Conservation (phyloP, 2,329 filamentous ascomycete species). For the Tympanopsis confertula region DNA sequence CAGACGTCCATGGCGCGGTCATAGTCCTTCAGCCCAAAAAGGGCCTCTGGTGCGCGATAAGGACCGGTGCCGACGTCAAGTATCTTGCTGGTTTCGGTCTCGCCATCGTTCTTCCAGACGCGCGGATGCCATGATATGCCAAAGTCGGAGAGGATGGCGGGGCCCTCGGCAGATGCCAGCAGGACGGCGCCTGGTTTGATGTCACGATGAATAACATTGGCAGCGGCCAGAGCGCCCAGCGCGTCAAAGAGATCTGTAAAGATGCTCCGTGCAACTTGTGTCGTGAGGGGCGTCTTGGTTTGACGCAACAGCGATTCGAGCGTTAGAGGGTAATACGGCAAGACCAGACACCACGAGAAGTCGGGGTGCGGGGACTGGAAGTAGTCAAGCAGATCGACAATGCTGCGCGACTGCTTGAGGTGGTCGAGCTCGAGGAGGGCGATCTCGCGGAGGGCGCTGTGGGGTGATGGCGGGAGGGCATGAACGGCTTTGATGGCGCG, state of each 20-base stretch:
- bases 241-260: conserved; percentile 61
- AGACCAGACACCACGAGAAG: conserved; percentile 58
- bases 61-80: conserved; percentile 87
- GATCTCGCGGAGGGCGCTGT: conserved; percentile 71
- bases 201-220: conserved; percentile 81
- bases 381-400: conserved; percentile 60
- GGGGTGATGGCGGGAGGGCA: conserved; percentile 46
- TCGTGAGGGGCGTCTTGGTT: conserved; percentile 18
- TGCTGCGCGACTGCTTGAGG: conserved; percentile 40
- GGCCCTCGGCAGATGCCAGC: conserved; percentile 52
- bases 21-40: conserved; percentile 76
- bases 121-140: conserved; percentile 75
- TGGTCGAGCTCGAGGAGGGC: conserved; percentile 51
- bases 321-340: conserved; percentile 71
- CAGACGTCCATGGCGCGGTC: conserved; percentile 71
- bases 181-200: conserved; percentile 87
- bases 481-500: not conserved
- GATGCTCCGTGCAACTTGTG: conserved; percentile 23
- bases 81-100: conserved; percentile 70
- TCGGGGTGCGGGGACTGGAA: conserved; percentile 61
- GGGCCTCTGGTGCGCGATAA: conserved; percentile 79
- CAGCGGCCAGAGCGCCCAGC: conserved; percentile 58
- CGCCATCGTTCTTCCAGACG: conserved; percentile 40
- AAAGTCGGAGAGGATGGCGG: conserved; percentile 79
- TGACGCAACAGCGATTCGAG: conserved; percentile 55